Evolutionary conservation across 1,284 basidiomycete species (phyloP).

Genomic region (Sphaerobolus stellatus): DNA sequence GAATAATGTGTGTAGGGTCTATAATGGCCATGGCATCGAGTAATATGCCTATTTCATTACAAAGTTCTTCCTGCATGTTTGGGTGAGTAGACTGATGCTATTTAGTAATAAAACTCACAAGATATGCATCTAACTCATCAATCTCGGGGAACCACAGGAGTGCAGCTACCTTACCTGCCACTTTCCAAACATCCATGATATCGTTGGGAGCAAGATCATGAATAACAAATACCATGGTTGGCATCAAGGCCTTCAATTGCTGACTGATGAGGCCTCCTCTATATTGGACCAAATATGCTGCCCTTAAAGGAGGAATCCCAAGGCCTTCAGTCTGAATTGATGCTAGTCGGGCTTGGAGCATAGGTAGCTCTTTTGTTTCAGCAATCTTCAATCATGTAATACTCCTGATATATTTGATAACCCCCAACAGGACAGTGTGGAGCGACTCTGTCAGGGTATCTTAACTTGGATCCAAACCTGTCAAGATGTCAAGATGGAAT

Average conservation of each 20-base stretch:
- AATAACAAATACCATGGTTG: neutral
- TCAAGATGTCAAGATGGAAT: too few species aligned
- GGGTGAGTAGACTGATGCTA: too few species aligned
- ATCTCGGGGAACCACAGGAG: constrained; percentile 2
- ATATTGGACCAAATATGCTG: constrained; percentile 27
- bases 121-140: neutral
- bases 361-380: too few species aligned
- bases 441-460: constrained; percentile 40
- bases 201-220: neutral
- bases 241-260: constrained; percentile 27
- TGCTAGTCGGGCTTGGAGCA: neutral
- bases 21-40: too few species aligned
- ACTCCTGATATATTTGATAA: constrained; percentile 42
- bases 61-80: too few species aligned
- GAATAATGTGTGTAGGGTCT: neutral
- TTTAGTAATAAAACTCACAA: too few species aligned
- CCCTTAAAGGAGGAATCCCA: constrained; percentile 19
- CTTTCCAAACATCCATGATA: constrained; percentile 25
- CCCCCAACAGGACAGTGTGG: constrained; percentile 36
- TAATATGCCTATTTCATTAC: too few species aligned
- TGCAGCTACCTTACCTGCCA: neutral
- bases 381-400: too few species aligned
- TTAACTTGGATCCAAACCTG: constrained; percentile 31
- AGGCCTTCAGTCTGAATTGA: constrained; percentile 16
- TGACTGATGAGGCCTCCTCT: constrained; percentile 26